Evolutionary conservation across 2,329 filamentous ascomycete species (phyloP), one percentile per base, ranked within the genome.

Genomic region (Lomentospora prolificans): DNA sequence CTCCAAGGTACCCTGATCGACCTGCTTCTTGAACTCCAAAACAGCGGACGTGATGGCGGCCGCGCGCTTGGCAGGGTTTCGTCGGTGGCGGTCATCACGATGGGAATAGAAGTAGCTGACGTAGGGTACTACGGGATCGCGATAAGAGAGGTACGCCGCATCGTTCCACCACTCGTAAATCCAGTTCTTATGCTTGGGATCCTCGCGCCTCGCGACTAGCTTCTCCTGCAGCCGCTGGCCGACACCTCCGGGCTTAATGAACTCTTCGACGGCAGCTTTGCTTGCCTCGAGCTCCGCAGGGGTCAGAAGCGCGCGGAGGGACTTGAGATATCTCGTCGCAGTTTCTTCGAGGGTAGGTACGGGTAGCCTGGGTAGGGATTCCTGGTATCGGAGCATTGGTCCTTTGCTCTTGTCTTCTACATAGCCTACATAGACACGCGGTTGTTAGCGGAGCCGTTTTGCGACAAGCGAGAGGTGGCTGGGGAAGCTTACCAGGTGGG

Each of bases 41-140:
- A 84, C 86, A 6, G 89, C 86, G 1, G 88, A 90, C 1, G 89
- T 85, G 61, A 99, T 87, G 61, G 92, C 91, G 3, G 94, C 94
- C 3, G 94, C 94, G 60, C 94, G 88, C 79, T 95, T 95, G 60
- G 87, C 86, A 0, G 94, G 94, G 70, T 96, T 84, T 60, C 90
- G 85, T 62, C 92, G 84, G 67, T 85, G 81, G 63, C 89, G 85
- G 72, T 99, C 95, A 72, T 99, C 94, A 62, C 90, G 84, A 76
- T 97, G 92, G 56, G 91, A 96, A 77, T 99, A 99, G 76, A 99
- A 99, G 81, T 99, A 99, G 72, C 90, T 96, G 66, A 99, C 94
- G 69, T 97, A 99, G 59, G 94, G 94, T 17, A 97, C 89, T 50
- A 99, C 89, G 9, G 94, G 94, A 70, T 97, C 94, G 62, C 92